Base-by-base conservation (phyloP, 208 protist species). In the Sergeia podlipaevii region DNA sequence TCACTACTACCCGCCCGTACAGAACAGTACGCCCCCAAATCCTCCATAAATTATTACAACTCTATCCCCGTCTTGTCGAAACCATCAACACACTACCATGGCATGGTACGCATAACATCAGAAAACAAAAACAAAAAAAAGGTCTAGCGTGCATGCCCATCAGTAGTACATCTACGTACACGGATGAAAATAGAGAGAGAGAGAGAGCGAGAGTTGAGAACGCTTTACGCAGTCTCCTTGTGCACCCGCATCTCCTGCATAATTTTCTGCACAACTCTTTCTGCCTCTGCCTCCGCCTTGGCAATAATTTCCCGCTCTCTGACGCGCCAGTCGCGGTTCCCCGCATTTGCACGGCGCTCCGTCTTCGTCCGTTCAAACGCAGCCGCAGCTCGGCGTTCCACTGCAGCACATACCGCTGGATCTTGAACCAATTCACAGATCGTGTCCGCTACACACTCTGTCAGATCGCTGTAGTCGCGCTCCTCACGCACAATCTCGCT, bases 201-300 rank as follows among this genome's bases (percentile, higher is more conserved):
- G 32, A 56, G 38, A 52, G 46, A 54, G 24, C 2, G 21, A 55
- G 17, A 33, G 24, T 26, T 46, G 36, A 30, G 42, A 5, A 32
- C 21, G 8, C 47, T 28, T 45, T 29, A 70, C 18, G 26, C 32
- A 10, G 21, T 60, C 13, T 36, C 55, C 28, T 69, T 60, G 41
- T 82, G 65, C 8, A 76, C 56, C 4, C 60, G 39, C 59, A 93
- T 79, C 62, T 93, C 82, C 39, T 93, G 79, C 55, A 85, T 21
- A 27, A 93, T 93, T 29, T 58, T 65, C 42, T 76, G 54, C 49
- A 93, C 82, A 27, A 93, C 67, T 17, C 72, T 67, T 49, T 89
- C 76, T 6, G 82, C 86, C 54, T 93, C 77, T 30, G 28, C 66
- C 60, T 93, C 86, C 3, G 86, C 86, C 47, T 65, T 65, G 10